Evolutionary conservation across 805 yeast species (phyloP).

Genomic region (Nakazawaea wickerhamii): DNA sequence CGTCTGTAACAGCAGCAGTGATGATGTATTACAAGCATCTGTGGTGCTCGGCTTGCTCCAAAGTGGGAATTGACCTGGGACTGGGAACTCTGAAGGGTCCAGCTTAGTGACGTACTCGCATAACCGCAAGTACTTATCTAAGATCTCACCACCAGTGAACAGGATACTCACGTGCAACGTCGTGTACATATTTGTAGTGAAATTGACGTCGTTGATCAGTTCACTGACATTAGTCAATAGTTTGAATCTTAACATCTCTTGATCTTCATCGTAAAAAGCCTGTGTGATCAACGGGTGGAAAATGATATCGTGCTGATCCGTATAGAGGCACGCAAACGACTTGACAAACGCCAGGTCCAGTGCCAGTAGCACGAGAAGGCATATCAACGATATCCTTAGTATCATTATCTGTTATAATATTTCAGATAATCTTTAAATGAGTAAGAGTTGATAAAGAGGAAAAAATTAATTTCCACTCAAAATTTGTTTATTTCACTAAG

Average conservation of each 20-base stretch:
- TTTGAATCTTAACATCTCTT: slow-evolving; percentile 12
- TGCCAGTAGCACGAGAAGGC: neutral
- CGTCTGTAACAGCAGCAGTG: neutral
- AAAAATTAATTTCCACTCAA: too few species aligned
- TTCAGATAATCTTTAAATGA: too few species aligned
- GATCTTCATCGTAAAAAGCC: slow-evolving; percentile 13
- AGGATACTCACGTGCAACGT: slow-evolving; percentile 40
- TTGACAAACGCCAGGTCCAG: slow-evolving; percentile 13
- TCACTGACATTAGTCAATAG: slow-evolving; percentile 16
- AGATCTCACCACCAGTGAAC: slow-evolving; percentile 37
- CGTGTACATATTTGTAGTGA: slow-evolving; percentile 40
- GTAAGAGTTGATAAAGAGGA: neutral
- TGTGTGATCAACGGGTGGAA: slow-evolving; percentile 9
- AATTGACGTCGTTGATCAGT: slow-evolving; percentile 37
- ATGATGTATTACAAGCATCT: neutral
- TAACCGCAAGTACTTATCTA: slow-evolving; percentile 35
- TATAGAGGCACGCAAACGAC: slow-evolving; percentile 9
- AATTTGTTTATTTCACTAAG: neutral
- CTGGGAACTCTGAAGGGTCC: slow-evolving; percentile 5
- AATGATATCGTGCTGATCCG: slow-evolving; percentile 1
- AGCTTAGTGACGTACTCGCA: slow-evolving; percentile 28
- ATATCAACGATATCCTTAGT: neutral
- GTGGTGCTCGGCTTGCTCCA: neutral
- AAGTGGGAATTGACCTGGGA: neutral
- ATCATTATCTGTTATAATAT: neutral